Percentiles rank a stretch among this genome's conserved stretches.
Conservation (phyloP, 1,284 basidiomycete species). For the Coriolopsis trogii region DNA sequence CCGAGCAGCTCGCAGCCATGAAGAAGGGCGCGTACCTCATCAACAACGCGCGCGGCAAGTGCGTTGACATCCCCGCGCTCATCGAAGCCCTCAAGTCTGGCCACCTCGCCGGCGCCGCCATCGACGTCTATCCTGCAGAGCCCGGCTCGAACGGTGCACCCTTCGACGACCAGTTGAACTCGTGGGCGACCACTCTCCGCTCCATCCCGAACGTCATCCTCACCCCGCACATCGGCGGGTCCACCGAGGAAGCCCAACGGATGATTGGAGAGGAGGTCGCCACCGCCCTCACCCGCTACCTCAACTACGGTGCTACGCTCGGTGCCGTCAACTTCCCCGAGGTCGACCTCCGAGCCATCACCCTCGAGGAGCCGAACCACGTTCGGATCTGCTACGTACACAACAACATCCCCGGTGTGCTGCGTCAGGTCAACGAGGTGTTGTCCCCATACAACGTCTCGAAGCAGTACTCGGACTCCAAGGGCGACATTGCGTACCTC, state of each 20-base stretch:
- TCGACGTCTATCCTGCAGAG: conserved; percentile 96
- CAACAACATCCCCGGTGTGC: conserved; percentile 96
- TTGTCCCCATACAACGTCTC: conserved; percentile 97
- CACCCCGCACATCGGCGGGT: conserved; percentile 98
- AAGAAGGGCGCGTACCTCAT: conserved; percentile 95
- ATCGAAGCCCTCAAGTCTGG: conserved; percentile 81
- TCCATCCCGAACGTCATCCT: conserved; percentile 87
- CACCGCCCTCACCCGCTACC: conserved; percentile 83
- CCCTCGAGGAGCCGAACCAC: conserved; percentile 78
- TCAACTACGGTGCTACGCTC: conserved; percentile 89
- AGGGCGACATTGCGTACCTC: conserved; percentile 93
- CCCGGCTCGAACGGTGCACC: conserved; percentile 88
- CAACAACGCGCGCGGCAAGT: conserved; percentile 96
- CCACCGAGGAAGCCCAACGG: conserved; percentile 97
- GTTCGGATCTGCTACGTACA: conserved; percentile 97
- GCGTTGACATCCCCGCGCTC: conserved; percentile 94
- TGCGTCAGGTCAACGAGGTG: conserved; percentile 93
- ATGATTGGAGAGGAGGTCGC: conserved; percentile 98
- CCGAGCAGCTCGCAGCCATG: conserved; percentile 84
- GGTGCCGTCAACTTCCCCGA: conserved; percentile 99
- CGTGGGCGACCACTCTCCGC: conserved; percentile 79
- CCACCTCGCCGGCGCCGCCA: conserved; percentile 90
- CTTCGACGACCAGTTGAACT: conserved; percentile 86
- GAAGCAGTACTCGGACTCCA: conserved; percentile 98
- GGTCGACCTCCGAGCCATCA: conserved; percentile 93